Evolutionary conservation across 257 asterid species (phyloP), one percentile per base, ranked within the genome.

Genomic region (Primulina tabacum): DNA sequence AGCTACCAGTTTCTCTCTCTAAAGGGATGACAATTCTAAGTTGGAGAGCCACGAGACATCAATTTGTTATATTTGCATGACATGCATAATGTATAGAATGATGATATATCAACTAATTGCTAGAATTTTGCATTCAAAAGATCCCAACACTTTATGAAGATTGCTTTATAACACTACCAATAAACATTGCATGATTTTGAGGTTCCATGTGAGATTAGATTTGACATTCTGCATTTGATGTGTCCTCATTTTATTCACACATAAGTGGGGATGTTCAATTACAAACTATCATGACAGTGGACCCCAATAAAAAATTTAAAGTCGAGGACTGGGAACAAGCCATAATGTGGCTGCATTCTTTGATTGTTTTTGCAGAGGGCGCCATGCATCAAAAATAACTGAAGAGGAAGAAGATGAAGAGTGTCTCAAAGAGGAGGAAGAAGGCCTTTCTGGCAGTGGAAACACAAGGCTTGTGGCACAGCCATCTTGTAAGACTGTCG

Each of bases 361-460:
- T 53, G n/a, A 68, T 68, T 73, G 65, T 34, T 73, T 73, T 75
- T 79, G 75, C 71, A 94, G 99, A 83, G 99, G 99, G 55, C 97
- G 99, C 76, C 99, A 94, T 83, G 97, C 97, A 43, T 93, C 99
- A 3, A 93, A 93, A 87, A 26, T 89, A 66, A 93, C 99, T 67
- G 99, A 93, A 84, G 96, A 94, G 85, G 99, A 94, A 84, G 99
- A 94, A 83, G 99, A 94, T 71, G 96, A 89, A 65, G 98, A 86
- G 78, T 94, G 83, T 73, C 93, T 94, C 74, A 94, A 94, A 80
- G 99, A 91, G 78, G 99, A 86, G 79, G 99, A 90, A 73, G 88
- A 83, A 75, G 90, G 83, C 7, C 79, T 83, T 56, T 78, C 96
- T 74, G 98, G 91, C 50, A 64, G 88, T 9, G 96, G 96, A 81